Percentiles rank a stretch among this genome's conserved stretches.
Evolutionary conservation across 1,139 yeast species (phyloP).

Genomic region (Hyphopichia khmerensis): DNA sequence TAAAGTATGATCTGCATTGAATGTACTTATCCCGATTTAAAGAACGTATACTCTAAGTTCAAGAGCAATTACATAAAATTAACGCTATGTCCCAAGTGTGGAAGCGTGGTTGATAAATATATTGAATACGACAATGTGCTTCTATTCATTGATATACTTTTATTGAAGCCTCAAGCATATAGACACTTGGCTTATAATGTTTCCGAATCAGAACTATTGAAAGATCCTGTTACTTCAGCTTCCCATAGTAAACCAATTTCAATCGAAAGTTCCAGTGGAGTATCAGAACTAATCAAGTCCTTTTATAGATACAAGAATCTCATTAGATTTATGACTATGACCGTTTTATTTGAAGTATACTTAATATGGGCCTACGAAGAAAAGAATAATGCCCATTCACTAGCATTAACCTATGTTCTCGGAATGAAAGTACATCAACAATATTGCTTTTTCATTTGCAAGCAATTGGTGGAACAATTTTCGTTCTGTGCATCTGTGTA

Average conservation of each 20-base stretch:
- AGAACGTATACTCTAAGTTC: conserved; percentile 66
- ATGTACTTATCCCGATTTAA: conserved; percentile 63
- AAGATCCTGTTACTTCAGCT: conserved; percentile 7
- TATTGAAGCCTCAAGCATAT: conserved; percentile 86
- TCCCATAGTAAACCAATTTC: background rate
- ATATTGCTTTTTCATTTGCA: conserved; percentile 63
- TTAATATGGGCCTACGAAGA: conserved; percentile 92
- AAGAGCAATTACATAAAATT: conserved; percentile 78
- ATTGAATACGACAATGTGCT: conserved; percentile 87
- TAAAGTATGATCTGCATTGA: conserved; percentile 80
- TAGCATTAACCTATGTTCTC: conserved; percentile 34
- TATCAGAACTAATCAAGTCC: background rate
- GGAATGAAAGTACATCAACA: conserved; percentile 52
- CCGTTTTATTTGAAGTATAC: conserved; percentile 85
- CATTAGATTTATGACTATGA: conserved; percentile 57
- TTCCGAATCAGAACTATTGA: conserved; percentile 35
- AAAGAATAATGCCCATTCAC: conserved; percentile 37
- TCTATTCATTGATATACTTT: conserved; percentile 75
- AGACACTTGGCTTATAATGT: conserved; percentile 83
- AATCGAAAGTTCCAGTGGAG: background rate
- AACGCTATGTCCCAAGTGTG: conserved; percentile 74
- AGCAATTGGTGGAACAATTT: conserved; percentile 59
- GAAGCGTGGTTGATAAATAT: conserved; percentile 80
- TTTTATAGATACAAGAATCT: conserved; percentile 21
- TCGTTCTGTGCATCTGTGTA: conserved; percentile 54